Conservation (phyloP, 441 rosid species). For the Daphne laureola region DNA sequence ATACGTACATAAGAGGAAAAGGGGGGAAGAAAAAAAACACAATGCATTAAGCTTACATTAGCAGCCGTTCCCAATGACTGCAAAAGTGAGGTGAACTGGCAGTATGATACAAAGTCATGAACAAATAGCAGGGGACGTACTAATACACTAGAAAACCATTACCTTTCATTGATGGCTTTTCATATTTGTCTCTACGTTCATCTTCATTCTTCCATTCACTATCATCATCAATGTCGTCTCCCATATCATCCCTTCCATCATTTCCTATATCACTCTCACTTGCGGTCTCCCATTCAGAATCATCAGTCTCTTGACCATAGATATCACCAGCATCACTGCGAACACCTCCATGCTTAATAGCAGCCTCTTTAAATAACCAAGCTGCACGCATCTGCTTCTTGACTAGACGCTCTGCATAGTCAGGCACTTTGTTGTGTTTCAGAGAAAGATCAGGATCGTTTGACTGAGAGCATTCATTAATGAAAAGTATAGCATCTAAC, state of each 20-base stretch:
- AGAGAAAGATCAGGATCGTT: slow-evolving; percentile 81
- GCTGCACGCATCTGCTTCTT: slow-evolving; percentile 99
- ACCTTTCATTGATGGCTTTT: slow-evolving; percentile 63
- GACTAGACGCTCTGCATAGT: slow-evolving; percentile 90
- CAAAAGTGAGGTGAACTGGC: too few relatives aligned
- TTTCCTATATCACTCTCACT: slow-evolving; percentile 89
- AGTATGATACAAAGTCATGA: too few relatives aligned
- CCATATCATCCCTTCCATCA: slow-evolving; percentile 70
- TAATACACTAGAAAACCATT: slow-evolving; percentile 2
- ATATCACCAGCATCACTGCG: slow-evolving; percentile 51
- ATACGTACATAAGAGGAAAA: too few relatives aligned
- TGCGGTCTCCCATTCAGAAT: slow-evolving; percentile 94
- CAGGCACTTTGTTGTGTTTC: slow-evolving; percentile 96
- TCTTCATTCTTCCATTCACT: slow-evolving; percentile 62
- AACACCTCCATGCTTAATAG: slow-evolving; percentile 84
- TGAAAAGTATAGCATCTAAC: slow-evolving; percentile 87
- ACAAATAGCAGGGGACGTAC: too few relatives aligned
- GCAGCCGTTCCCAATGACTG: too few relatives aligned
- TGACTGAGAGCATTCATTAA: slow-evolving; percentile 93
- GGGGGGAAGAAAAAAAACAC: too few relatives aligned
- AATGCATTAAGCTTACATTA: too few relatives aligned
- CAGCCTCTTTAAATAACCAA: slow-evolving; percentile 92
- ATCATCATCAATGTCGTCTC: slow-evolving; percentile 55
- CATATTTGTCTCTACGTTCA: slow-evolving; percentile 50
- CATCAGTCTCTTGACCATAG: slow-evolving; percentile 71